Base-by-base conservation (phyloP, 345 rosid species). In the Laguncularia racemosa region DNA sequence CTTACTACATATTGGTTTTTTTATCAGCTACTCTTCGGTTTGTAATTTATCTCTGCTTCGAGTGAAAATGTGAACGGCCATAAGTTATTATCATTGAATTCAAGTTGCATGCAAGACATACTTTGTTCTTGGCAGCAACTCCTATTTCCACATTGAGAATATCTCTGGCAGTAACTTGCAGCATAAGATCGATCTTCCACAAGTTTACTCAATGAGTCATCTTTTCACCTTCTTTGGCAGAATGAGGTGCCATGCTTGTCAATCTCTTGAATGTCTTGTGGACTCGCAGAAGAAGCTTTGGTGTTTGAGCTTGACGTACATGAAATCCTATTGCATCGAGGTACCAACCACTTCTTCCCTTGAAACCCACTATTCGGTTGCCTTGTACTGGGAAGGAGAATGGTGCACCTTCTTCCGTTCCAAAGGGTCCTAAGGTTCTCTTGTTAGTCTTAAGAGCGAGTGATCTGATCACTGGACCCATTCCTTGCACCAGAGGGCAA, bases 291-390 rank as follows among this genome's bases (percentile, higher is more conserved):
- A 83, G 60, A 58, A 78, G 73, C 40, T 64, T 91, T 4, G 75
- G 18, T 2, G 87, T 64, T 20, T 65, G 84, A 56, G 66, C 67
- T 28, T 54, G 79, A 33, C 78, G 76, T 20, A 90, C 51, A 17
- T 65, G 75, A 59, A 91, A 82, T 8, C 88, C 88, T 43, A 91
- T 67, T 13, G 88, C 68, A 61, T 91, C 92, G 20, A 88, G 68
- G 69, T 78, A 82, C 96, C 95, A 85, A 47, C 86, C 92, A 21
- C 84, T 62, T 55, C 91, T 78, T 20, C 86, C 91, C 52, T 70
- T 77, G 40, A 91, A 72, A 14, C 90, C 95, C 6, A 82, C 84
- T 21, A 91, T 69, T 12, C 68, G 69, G 8, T 76, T 79, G 61
- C 89, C 84, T 12, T 82, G 81, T 48, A 75, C 62, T 1, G 80